phyloP scores from a whole-genome alignment of 768 basidiomycete genomes.

The Suillus luteus region DNA sequence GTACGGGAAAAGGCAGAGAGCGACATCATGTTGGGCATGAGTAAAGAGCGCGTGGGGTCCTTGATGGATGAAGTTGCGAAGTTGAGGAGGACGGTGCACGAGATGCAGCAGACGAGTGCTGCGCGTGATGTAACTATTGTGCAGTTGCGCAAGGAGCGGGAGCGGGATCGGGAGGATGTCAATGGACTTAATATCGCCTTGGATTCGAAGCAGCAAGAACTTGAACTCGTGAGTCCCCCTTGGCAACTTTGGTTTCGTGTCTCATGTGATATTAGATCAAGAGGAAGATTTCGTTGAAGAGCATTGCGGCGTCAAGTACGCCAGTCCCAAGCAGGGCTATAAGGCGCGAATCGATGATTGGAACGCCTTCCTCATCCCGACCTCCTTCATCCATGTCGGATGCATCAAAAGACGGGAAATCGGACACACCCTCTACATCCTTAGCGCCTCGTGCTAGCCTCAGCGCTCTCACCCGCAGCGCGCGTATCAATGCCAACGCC shows the following conservation, averaged over 20 bases:
- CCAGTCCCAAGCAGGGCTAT: constrained; percentile 15
- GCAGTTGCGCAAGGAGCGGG: constrained; percentile 66
- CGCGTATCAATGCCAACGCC: constrained; percentile 42
- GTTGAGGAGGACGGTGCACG: constrained; percentile 62
- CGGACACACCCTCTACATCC: constrained; percentile 34
- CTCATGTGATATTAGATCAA: constrained; percentile 18
- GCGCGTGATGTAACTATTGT: constrained; percentile 81
- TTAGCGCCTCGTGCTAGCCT: constrained; percentile 28
- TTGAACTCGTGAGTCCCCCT: constrained; percentile 70
- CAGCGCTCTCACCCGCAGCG: constrained; percentile 51
- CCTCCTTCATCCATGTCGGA: constrained; percentile 62
- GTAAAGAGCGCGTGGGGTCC: constrained; percentile 49
- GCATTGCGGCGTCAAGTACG: not conserved
- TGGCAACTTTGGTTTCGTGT: constrained; percentile 1
- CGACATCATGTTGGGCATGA: constrained; percentile 50
- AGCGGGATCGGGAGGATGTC: constrained; percentile 74
- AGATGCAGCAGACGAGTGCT: constrained; percentile 79
- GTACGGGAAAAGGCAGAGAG: constrained; percentile 56
- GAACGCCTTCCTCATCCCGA: constrained; percentile 51
- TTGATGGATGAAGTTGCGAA: constrained; percentile 62
- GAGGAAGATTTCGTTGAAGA: constrained; percentile 5
- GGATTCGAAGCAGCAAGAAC: constrained; percentile 92
- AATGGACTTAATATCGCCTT: constrained; percentile 87
- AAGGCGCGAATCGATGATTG: constrained; percentile 58
- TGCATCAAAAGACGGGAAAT: constrained; percentile 39